phyloP scores from a whole-genome alignment of 805 yeast genomes.

The Metschnikowia vanudenii region DNA sequence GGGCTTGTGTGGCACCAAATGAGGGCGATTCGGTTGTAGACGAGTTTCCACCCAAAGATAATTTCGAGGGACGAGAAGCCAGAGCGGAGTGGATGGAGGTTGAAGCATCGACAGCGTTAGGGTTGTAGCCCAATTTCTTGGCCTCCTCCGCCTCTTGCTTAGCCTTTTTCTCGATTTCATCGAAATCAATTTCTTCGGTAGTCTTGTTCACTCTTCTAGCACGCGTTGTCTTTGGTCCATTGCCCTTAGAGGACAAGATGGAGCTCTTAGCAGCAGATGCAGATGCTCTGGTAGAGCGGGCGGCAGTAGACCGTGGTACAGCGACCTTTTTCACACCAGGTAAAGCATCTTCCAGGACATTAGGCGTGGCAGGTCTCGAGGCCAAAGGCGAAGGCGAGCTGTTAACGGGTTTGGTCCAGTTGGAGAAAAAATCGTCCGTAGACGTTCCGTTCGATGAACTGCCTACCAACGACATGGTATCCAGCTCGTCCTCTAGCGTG shows the following conservation, averaged over 20 bases:
- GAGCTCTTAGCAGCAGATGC: conserved; percentile 28
- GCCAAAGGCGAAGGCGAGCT: conserved; percentile 52
- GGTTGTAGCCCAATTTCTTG: conserved; percentile 51
- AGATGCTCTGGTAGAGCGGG: conserved; percentile 28
- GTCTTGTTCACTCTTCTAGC: conserved; percentile 50
- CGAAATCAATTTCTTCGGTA: conserved; percentile 54
- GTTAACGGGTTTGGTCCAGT: conserved; percentile 80
- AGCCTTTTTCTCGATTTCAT: conserved; percentile 72
- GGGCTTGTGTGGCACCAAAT: conserved; percentile 4
- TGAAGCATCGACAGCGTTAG: conserved; percentile 25
- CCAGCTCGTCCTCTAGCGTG: conserved; percentile 85
- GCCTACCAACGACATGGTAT: conserved; percentile 37
- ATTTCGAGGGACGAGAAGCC: conserved; percentile 1
- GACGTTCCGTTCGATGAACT: conserved; percentile 40
- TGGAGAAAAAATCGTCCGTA: conserved; percentile 85
- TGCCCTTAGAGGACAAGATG: conserved; percentile 49
- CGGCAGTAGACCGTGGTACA: conserved; percentile 27
- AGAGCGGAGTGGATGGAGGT: conserved; percentile 7
- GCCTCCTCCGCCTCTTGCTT: conserved; percentile 76
- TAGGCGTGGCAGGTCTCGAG: conserved; percentile 46
- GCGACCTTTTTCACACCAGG: conserved; percentile 13
- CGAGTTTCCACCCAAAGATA: conserved; percentile 12
- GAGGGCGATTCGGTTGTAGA: conserved; percentile 1
- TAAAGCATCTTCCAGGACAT: conserved; percentile 34
- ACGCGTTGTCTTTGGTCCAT: conserved; percentile 55